phyloP scores from a whole-genome alignment of 2,329 filamentous ascomycete species.

The Kalaharituber pfeilii region DNA sequence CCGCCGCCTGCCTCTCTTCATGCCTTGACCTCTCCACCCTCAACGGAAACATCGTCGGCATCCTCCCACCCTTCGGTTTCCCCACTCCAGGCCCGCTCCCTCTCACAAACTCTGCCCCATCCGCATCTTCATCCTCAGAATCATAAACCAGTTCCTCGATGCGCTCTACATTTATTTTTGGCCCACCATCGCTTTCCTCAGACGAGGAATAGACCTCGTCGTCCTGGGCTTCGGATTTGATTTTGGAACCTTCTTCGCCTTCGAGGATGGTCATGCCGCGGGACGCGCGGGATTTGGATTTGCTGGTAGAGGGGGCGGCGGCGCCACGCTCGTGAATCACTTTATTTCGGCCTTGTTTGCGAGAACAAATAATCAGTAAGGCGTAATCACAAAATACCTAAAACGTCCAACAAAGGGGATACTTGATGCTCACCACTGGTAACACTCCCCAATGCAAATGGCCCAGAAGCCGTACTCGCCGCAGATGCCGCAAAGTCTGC shows the following conservation, averaged over 20 bases:
- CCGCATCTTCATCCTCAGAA: conserved; percentile 11
- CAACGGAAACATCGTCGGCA: conserved; percentile 8
- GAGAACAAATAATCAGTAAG: not conserved
- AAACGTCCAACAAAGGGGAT: not conserved
- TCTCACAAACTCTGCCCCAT: conserved; percentile 10
- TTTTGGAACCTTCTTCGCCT: not conserved
- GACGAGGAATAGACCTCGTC: conserved; percentile 14
- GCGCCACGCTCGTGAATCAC: conserved; percentile 13
- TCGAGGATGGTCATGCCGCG: conserved; percentile 1
- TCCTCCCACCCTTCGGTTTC: conserved; percentile 5
- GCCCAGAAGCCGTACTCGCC: conserved; percentile 16
- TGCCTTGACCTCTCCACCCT: conserved; percentile 10
- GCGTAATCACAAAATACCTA: not conserved
- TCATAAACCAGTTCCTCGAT: conserved; percentile 20
- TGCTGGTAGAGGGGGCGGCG: too few species aligned
- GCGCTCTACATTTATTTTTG: conserved; percentile 21
- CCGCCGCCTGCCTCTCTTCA: not conserved
- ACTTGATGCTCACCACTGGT: conserved; percentile 15
- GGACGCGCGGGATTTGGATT: not conserved
- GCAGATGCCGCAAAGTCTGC: conserved; percentile 1
- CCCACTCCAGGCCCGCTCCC: conserved; percentile 10
- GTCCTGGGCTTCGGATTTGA: conserved; percentile 7
- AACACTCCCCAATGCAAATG: conserved; percentile 21
- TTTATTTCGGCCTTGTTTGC: not conserved
- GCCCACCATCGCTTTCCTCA: conserved; percentile 15